Evolutionary conservation across 768 basidiomycete species (phyloP).

Genomic region (Tulasnella sp.): DNA sequence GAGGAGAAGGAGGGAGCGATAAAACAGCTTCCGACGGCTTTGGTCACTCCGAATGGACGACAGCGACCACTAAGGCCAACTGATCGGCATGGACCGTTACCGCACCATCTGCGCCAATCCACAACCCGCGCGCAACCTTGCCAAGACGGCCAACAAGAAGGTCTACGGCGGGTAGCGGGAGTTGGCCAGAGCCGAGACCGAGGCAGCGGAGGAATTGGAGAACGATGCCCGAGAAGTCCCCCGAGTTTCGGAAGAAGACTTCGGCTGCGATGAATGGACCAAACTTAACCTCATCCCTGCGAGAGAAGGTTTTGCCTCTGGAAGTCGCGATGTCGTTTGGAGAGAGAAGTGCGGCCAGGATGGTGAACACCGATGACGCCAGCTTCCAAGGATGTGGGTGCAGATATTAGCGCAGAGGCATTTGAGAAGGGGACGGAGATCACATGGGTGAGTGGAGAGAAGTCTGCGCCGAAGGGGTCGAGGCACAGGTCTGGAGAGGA

Average conservation of each 20-base stretch:
- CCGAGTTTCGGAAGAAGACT: neutral
- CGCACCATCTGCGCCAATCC: neutral
- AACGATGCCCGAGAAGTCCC: neutral
- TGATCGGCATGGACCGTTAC: constrained; percentile 2
- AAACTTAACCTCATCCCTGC: constrained; percentile 12
- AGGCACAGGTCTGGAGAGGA: constrained; percentile 22
- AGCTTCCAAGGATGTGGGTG: neutral
- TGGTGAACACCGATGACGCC: neutral
- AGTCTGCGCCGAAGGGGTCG: constrained; percentile 27
- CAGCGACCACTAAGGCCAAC: constrained; percentile 19
- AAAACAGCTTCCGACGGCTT: constrained; percentile 28
- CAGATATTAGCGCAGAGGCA: constrained; percentile 11
- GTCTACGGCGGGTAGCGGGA: constrained; percentile 12
- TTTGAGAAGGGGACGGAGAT: constrained; percentile 68
- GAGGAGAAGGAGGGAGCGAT: constrained; percentile 82
- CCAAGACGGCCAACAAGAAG: constrained; percentile 10
- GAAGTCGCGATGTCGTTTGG: constrained; percentile 20
- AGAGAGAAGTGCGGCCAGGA: neutral
- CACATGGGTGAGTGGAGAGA: constrained; percentile 62
- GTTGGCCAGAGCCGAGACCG: neutral
- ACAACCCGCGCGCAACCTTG: constrained; percentile 12
- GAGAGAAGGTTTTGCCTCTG: constrained; percentile 21
- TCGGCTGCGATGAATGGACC: neutral
- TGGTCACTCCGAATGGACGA: constrained; percentile 15
- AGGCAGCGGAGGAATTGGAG: neutral